Base-by-base conservation (phyloP, 164 flowering plant genomes). In the Stephania cephalantha region DNA sequence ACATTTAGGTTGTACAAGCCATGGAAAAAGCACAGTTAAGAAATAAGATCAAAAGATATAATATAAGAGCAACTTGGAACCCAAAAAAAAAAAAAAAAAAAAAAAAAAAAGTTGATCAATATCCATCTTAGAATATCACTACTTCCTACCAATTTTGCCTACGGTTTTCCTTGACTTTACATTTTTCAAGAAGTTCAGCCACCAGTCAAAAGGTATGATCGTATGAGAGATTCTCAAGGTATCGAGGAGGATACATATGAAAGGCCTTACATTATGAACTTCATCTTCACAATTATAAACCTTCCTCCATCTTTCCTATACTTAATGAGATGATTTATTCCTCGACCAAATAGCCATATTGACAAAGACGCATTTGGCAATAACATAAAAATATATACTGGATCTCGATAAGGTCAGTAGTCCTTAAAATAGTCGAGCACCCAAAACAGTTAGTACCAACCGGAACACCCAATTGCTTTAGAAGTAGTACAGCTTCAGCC, bases 401-500 rank as follows among this genome's bases (percentile, higher is more conserved):
- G 42, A 35, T 35, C 3, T 35, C 2, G n/a, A 18, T 5, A 15
- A 61, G 7, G 66, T 20, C 29, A 61, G 7, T 9, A 61, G n/a
- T 61, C 66, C 66, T 61, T n/a, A 61, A 61, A 4, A 61, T 61
- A 35, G 66, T 61, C 9, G 71, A 75, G 4, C 66, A 61, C 66
- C 20, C 7, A 58, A 5, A 61, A 61, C 7, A 61, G 66, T 7
- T 7, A 5, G 73, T 69, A 86, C 94, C 71, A 81, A 96, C 99
- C 89, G 93, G 99, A 71, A 89, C 88, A 83, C 88, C 85, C 85
- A 96, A 83, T 81, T 87, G 94, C 85, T 89, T 94, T 55, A 96
- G 91, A 85, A 96, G 97, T 81, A 89, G 81, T 44, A 89, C 97
- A 84, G 99, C 94, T 84, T 96, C 97, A 67, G 99, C 97, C 79